Evolutionary conservation across 1,139 yeast genomes (phyloP).

Genomic region (Debaryomyces coudertii): DNA sequence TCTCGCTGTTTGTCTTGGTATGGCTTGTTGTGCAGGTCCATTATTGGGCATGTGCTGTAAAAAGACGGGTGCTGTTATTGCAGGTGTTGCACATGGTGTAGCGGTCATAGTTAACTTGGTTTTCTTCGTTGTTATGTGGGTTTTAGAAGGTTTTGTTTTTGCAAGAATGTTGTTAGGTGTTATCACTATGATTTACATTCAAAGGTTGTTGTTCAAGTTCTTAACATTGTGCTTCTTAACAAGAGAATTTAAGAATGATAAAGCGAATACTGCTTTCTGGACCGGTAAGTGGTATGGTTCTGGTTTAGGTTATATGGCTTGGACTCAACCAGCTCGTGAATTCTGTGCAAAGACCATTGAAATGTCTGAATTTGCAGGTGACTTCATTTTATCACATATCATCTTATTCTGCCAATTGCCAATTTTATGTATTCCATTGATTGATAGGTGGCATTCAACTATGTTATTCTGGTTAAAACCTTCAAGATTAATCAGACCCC

Average conservation of each 20-base stretch:
- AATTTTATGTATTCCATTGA: conserved; percentile 76
- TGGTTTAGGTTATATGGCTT: conserved; percentile 93
- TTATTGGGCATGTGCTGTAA: conserved; percentile 93
- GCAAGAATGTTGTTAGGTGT: conserved; percentile 87
- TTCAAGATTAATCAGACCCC: conserved; percentile 97
- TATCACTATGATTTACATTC: conserved; percentile 80
- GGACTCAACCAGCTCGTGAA: conserved; percentile 97
- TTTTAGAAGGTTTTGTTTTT: conserved; percentile 88
- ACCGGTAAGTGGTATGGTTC: conserved; percentile 98
- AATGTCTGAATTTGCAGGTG: conserved; percentile 96
- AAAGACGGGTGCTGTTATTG: conserved; percentile 96
- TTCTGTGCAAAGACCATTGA: conserved; percentile 92
- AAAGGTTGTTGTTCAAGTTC: conserved; percentile 85
- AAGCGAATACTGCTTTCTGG: conserved; percentile 98
- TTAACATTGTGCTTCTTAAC: conserved; percentile 81
- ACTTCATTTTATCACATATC: conserved; percentile 88
- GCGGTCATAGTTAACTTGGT: conserved; percentile 84
- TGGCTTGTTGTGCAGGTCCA: conserved; percentile 98
- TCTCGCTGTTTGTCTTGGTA: conserved; percentile 67
- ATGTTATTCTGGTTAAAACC: conserved; percentile 99
- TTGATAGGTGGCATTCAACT: conserved; percentile 98
- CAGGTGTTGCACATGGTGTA: conserved; percentile 95
- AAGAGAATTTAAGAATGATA: conserved; percentile 97
- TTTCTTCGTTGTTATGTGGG: conserved; percentile 96
- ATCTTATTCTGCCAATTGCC: conserved; percentile 90